A percentile compares a stretch with the other conserved stretches of the same genome.
Evolutionary conservation across 371 early-diverging fungal species (phyloP).

Genomic region (Parasitella parasitica): DNA sequence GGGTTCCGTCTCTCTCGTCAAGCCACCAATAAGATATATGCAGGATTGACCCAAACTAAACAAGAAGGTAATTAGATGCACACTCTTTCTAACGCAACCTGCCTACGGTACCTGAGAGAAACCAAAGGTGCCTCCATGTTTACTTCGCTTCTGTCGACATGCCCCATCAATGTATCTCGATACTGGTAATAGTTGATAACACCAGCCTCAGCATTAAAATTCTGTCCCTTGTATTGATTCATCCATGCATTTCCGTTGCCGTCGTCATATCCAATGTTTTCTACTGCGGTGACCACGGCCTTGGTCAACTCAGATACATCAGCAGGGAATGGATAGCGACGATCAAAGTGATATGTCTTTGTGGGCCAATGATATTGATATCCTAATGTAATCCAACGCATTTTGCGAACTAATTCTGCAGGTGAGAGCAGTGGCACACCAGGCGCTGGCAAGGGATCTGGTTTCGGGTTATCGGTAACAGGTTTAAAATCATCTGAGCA

Average conservation of each 20-base stretch:
- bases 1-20: constrained; percentile 64
- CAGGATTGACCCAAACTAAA: constrained; percentile 78
- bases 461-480: constrained; percentile 9
- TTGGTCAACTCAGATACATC: constrained; percentile 56
- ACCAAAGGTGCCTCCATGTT: constrained; percentile 82
- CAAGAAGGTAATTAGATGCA: too few species aligned
- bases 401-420: constrained; percentile 48
- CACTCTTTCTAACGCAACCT: too few species aligned
- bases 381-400: constrained; percentile 91
- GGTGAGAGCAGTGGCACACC: constrained; percentile 44
- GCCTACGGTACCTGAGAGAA: constrained; percentile 53
- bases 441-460: constrained; percentile 34
- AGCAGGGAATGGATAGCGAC: constrained; percentile 56
- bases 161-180: constrained; percentile 86
- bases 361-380: constrained; percentile 91
- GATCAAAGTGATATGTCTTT: constrained; percentile 69
- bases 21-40: constrained; percentile 79
- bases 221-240: constrained; percentile 45
- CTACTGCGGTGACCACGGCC: constrained; percentile 58
- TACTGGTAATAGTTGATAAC: constrained; percentile 92
- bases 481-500: constrained; percentile 29
- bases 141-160: constrained; percentile 91
- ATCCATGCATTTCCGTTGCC: constrained; percentile 10
- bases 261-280: constrained; percentile 37
- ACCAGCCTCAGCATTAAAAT: constrained; percentile 87